Conservation (phyloP, 2,329 filamentous ascomycete genomes). For the Ceratocystis papillata region DNA sequence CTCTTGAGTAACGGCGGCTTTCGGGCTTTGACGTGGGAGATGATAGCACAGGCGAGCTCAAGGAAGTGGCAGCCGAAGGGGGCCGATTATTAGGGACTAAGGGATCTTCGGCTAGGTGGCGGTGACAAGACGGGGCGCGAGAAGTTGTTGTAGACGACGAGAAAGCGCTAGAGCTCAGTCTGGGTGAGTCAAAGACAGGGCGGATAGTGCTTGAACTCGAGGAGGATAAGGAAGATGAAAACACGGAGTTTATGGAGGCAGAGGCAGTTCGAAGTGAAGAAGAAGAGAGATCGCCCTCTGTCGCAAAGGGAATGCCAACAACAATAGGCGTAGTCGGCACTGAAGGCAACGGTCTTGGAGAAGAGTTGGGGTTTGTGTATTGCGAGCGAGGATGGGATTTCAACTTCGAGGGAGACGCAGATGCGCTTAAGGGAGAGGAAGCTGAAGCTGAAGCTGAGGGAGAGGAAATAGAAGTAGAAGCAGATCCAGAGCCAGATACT, state of each 20-base stretch:
- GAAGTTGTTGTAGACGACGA: conserved; percentile 19
- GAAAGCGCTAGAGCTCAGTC: conserved; percentile 22
- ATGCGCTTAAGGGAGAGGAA: conserved; percentile 25
- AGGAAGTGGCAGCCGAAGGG: conserved; percentile 4
- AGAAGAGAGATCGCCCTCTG: not conserved
- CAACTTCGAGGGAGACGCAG: conserved; percentile 17
- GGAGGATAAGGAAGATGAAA: conserved; percentile 22
- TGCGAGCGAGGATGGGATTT: conserved; percentile 11
- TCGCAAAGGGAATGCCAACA: conserved; percentile 16
- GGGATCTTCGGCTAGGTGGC: conserved; percentile 20
- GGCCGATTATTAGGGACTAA: conserved; percentile 17
- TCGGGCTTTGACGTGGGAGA: conserved; percentile 16
- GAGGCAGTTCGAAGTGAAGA: conserved; percentile 22
- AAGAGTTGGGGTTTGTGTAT: conserved; percentile 20
- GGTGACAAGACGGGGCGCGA: conserved; percentile 19
- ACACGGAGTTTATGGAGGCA: conserved; percentile 21
- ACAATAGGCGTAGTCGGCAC: conserved; percentile 19
- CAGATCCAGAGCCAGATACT: conserved; percentile 25
- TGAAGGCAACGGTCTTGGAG: conserved; percentile 19
- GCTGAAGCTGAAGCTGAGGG: conserved; percentile 23
- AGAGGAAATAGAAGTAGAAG: conserved; percentile 19
- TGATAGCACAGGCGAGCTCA: conserved; percentile 19
- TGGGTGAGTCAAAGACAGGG: conserved; percentile 22
- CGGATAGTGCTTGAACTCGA: conserved; percentile 23
- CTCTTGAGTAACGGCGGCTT: conserved; percentile 7